Evolutionary conservation across 495 filamentous ascomycete species (phyloP).

Genomic region (Penicillium maclennaniae): DNA sequence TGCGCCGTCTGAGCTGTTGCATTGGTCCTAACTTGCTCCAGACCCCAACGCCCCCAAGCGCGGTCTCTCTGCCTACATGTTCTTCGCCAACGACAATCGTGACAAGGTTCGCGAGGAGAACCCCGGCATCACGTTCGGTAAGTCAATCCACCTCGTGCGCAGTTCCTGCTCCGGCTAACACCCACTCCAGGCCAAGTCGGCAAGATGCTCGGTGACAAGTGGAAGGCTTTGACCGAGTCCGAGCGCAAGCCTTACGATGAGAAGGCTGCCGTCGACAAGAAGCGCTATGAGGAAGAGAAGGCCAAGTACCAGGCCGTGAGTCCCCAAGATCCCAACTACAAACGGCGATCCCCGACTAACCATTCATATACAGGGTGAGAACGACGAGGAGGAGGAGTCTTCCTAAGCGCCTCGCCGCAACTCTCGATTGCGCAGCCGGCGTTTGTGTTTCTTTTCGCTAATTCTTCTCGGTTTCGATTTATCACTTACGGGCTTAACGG

Average conservation of each 20-base stretch:
- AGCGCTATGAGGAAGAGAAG: slow-evolving; percentile 98
- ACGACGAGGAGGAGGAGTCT: slow-evolving; percentile 52
- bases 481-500: slow-evolving; percentile 37
- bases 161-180: slow-evolving; percentile 8
- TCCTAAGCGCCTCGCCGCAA: slow-evolving; percentile 31
- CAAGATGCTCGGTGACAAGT: slow-evolving; percentile 94
- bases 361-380: slow-evolving; percentile 26
- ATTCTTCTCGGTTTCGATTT: slow-evolving; percentile 32
- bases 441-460: slow-evolving; percentile 36
- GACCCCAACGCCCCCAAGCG: slow-evolving; percentile 99
- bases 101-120: slow-evolving; percentile 98
- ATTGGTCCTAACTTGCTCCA: slow-evolving; percentile 30
- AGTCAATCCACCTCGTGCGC: slow-evolving; percentile 6
- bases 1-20: background rate
- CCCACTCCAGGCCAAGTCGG: slow-evolving; percentile 76
- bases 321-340: slow-evolving; percentile 5
- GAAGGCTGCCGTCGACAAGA: slow-evolving; percentile 95
- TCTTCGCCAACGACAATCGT: slow-evolving; percentile 98
- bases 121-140: slow-evolving; percentile 96
- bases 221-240: slow-evolving; percentile 90
- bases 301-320: slow-evolving; percentile 75
- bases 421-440: slow-evolving; percentile 26
- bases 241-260: slow-evolving; percentile 90
- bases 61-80: slow-evolving; percentile 99
- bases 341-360: slow-evolving; percentile 19